Evolutionary conservation across 1,139 yeast genomes (phyloP), one percentile per base, ranked within the genome.

Genomic region (Magnusiomyces fungicola): DNA sequence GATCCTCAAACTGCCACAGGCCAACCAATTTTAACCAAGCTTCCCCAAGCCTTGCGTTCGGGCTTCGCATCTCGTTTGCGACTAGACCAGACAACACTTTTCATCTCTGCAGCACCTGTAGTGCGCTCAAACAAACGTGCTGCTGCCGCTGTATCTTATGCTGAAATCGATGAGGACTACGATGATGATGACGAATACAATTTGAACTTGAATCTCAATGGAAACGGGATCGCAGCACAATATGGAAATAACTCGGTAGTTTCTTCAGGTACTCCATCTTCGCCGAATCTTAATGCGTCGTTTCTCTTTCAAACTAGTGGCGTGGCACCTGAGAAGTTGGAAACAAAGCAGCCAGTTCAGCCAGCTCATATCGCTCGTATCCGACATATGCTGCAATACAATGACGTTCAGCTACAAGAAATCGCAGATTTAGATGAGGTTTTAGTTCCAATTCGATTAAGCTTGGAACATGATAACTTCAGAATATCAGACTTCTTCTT

Each of bases 61-160:
- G 84, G 88, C 32, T 76, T 83, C 55, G 73, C 80, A 42, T 78
- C 84, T 48, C 73, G 95, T 55, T 70, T 84, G 32, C 72, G 80
- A 47, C 76, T 80, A 53, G 83, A 79, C 48, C 82, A 81, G 57
- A 80, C 80, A 10, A 83, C 90, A 14, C 69, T 89, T 41, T 77
- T 83, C 54, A 75, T 83, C 45, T 77, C 88, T 2, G 62, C 69
- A n/a, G 83, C 85, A 3, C 88, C 90, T 2, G 81, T 83, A 2
- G 79, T 88, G 6, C 76, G 96, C 56, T 76, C 84, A 38, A 84
- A 89, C 34, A 88, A 88, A 62, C 76, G 97, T 59, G 81, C 89
- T 3, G 71, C 76, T 16, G 56, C 61, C 2, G 55, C 55, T 18
- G 80, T 88, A 48, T 88, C 85, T 64, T 90, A 89, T 61, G 92